A percentile compares a stretch with the other conserved stretches of the same genome.
Evolutionary conservation across 2,329 filamentous ascomycete genomes (phyloP).

Genomic region (Calonectria crousiana): DNA sequence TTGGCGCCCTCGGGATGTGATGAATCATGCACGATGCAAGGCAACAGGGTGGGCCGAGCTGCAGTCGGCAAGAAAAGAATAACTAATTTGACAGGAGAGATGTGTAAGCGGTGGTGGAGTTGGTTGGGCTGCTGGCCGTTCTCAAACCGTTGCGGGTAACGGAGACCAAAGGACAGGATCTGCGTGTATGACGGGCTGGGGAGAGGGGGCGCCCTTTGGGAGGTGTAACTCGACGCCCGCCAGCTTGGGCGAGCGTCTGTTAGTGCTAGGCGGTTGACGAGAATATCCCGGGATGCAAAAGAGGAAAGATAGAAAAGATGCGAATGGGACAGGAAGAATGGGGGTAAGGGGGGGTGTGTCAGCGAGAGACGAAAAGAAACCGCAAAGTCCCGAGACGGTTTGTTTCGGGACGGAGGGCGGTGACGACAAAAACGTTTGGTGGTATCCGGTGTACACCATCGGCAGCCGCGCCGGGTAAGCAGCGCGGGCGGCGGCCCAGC

Average conservation of each 20-base stretch:
- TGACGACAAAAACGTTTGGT: conserved; percentile 29
- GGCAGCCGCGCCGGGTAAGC: conserved; percentile 2
- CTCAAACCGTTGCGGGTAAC: conserved; percentile 27
- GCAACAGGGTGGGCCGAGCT: conserved; percentile 12
- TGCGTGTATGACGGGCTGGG: neutral
- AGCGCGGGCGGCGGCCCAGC: conserved; percentile 38
- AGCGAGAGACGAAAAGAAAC: conserved; percentile 16
- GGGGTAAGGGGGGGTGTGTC: neutral
- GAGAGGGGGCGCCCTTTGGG: neutral
- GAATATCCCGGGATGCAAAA: conserved; percentile 20
- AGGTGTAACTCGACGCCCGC: conserved; percentile 14
- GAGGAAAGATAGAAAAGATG: neutral
- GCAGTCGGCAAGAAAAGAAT: neutral
- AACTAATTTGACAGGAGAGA: neutral
- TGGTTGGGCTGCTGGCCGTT: neutral
- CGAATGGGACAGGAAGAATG: neutral
- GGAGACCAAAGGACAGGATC: conserved; percentile 3
- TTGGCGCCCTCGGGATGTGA: conserved; percentile 5
- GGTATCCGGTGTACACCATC: conserved; percentile 25
- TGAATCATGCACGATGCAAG: conserved; percentile 31
- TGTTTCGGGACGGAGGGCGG: conserved; percentile 27
- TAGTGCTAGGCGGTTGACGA: conserved; percentile 19
- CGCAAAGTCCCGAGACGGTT: conserved; percentile 21
- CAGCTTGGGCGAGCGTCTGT: conserved; percentile 23
- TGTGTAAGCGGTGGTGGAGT: neutral